A percentile compares a stretch with the other conserved stretches of the same genome.
These are phyloP conservation scores for Endotrypanum monterogeii DNA, from an alignment of 208 protist genomes.

Conservation along the genomic window DNA sequence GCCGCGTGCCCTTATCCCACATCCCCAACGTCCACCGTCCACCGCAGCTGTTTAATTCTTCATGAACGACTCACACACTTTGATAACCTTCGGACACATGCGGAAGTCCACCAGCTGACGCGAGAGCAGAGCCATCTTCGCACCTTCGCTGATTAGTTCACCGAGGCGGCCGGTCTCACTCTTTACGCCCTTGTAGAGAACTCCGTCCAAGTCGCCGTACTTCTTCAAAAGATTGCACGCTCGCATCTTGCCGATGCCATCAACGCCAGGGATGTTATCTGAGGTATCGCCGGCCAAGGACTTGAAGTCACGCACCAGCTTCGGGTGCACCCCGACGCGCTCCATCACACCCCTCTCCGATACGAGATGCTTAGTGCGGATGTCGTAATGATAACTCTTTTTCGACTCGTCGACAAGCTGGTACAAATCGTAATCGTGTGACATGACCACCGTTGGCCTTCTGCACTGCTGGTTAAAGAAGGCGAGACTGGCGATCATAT, in stretches of 20 bases:
- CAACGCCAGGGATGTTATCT: slow-evolving; percentile 89
- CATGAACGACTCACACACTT: slow-evolving; percentile 75
- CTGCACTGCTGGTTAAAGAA: slow-evolving; percentile 75
- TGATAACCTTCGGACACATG: slow-evolving; percentile 78
- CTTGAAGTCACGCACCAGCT: slow-evolving; percentile 88
- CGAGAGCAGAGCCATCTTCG: slow-evolving; percentile 62
- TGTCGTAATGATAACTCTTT: slow-evolving; percentile 84
- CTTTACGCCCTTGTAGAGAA: slow-evolving; percentile 71
- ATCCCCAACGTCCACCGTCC: background rate
- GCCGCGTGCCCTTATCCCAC: background rate
- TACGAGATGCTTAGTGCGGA: slow-evolving; percentile 87
- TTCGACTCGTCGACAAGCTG: slow-evolving; percentile 83
- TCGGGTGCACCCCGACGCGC: slow-evolving; percentile 79
- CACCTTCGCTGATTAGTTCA: slow-evolving; percentile 55
- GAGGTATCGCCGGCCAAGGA: slow-evolving; percentile 80
- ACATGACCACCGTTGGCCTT: slow-evolving; percentile 82
- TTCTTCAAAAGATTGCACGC: slow-evolving; percentile 84
- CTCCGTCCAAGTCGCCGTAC: slow-evolving; percentile 85
- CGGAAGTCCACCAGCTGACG: slow-evolving; percentile 80
- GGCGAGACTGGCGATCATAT: slow-evolving; percentile 88
- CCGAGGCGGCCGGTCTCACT: slow-evolving; percentile 62
- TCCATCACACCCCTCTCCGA: slow-evolving; percentile 83
- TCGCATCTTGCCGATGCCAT: slow-evolving; percentile 83
- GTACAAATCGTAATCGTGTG: slow-evolving; percentile 90
- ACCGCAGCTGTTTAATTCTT: slow-evolving; percentile 34